Percentiles rank a stretch among this genome's conserved stretches.
Conservation (phyloP, 208 protist species). For the Crithidia brevicula region DNA sequence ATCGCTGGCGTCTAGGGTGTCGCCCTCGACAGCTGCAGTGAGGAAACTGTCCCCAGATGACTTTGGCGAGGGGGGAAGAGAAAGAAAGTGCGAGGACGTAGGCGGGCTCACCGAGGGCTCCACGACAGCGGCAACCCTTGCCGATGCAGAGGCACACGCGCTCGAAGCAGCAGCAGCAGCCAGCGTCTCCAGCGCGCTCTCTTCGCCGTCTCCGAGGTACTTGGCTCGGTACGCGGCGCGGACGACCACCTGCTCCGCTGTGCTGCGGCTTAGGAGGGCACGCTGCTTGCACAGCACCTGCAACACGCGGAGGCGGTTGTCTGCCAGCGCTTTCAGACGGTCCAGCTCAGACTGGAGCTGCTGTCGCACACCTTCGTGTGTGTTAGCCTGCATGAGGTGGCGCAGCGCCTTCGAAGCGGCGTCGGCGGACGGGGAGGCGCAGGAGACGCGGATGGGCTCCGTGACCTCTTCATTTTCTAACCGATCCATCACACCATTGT, state of each 20-base stretch:
- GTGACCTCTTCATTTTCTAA: neutral
- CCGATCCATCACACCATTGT: neutral
- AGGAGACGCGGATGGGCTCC: neutral
- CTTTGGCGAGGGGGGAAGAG: constrained; percentile 27
- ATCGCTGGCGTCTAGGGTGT: too few relatives aligned
- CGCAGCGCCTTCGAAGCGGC: constrained; percentile 7
- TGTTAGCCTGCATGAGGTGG: constrained; percentile 33
- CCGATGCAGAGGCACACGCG: neutral
- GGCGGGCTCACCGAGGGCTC: constrained; percentile 8
- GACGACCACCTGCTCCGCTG: constrained; percentile 46
- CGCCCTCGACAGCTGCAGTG: too few relatives aligned
- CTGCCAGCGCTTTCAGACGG: constrained; percentile 47
- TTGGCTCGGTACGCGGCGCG: constrained; percentile 42
- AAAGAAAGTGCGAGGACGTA: constrained; percentile 21
- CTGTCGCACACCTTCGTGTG: constrained; percentile 53
- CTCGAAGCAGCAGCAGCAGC: neutral
- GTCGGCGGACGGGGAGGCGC: neutral
- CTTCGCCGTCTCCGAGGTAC: constrained; percentile 21
- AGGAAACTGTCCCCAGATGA: constrained; percentile 9
- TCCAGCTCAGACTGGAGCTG: constrained; percentile 48
- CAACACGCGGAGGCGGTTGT: constrained; percentile 52
- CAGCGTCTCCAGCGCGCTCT: constrained; percentile 2
- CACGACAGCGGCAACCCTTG: neutral
- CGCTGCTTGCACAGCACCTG: constrained; percentile 67
- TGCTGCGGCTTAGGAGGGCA: constrained; percentile 41